A percentile compares a stretch with the other conserved stretches of the same genome.
Evolutionary conservation across 352 stramenopile species (phyloP).

Genomic region (Aphanomyces astaci): DNA sequence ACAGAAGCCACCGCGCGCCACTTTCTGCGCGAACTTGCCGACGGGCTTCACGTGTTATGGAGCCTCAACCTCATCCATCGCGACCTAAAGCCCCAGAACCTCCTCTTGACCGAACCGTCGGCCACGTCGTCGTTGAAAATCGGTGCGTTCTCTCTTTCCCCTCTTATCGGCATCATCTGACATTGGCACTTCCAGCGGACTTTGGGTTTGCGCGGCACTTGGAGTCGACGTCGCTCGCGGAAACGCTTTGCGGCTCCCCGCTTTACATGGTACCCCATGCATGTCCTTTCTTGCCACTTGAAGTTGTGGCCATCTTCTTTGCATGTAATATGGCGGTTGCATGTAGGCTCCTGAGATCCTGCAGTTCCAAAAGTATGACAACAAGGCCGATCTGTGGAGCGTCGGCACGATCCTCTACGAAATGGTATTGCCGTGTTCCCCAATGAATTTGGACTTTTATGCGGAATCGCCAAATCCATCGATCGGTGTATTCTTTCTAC

Average conservation of each 20-base stretch:
- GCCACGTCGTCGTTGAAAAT: conserved; percentile 54
- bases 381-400: conserved; percentile 95
- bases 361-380: conserved; percentile 91
- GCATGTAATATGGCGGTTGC: no score
- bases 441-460: no score
- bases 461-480: no score
- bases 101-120: conserved; percentile 81
- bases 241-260: conserved; percentile 93
- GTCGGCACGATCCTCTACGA: conserved; percentile 95
- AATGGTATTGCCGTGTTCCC: conserved; percentile 72
- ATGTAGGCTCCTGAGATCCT: conserved; percentile 94
- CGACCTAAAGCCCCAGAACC: conserved; percentile 94
- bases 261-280: conserved; percentile 85
- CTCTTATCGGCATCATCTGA: conserved; percentile 4
- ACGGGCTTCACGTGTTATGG: conserved; percentile 69
- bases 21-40: conserved; percentile 56
- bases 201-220: conserved; percentile 96
- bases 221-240: conserved; percentile 84
- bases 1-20: conserved; percentile 42
- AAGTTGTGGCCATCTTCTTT: no score
- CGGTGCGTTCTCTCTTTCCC: conserved; percentile 27
- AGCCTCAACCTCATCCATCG: conserved; percentile 78
- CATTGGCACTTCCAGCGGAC: conserved; percentile 55
- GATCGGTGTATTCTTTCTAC: no score
- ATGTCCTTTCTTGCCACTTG: not conserved